Base-by-base conservation (phyloP, 306 rosid species). In the Betula pendula region DNA sequence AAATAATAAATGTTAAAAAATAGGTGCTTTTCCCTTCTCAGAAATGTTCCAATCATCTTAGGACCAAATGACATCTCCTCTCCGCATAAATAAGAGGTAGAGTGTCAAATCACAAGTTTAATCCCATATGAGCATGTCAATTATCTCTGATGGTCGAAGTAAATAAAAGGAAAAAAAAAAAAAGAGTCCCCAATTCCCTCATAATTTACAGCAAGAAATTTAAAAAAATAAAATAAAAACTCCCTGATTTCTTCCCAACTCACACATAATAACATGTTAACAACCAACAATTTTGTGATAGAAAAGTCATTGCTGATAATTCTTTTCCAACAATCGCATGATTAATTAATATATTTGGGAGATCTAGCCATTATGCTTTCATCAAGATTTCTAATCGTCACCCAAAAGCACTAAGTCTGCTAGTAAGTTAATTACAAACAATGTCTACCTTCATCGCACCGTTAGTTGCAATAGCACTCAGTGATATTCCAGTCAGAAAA, bases 391-490 rank as follows among this genome's bases (percentile, higher is more conserved):
- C 29, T 27, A 19, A 17, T 66, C 47, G 3, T 35, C 48, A 19
- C 70, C 70, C 70, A 38, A n/a, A 38, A n/a, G 70, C 17, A 38
- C n/a, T 35, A 38, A 19, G 70, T 19, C 17, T 35, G 29, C 29
- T 38, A 35, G 70, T 4, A 35, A 35, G 70, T 35, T 2, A 20
- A 38, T 65, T 38, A 10, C 52, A 66, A 25, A 74, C 7, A 76
- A 44, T 70, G 19, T 77, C 66, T 88, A 95, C 99, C 98, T 95
- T 95, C 99, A 95, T 95, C 73, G 99, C 99, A 82, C 99, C 99
- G 82, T 95, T 95, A 70, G 99, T 95, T 79, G 99, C 99, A 86
- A 95, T 95, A 60, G 99, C 99, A 82, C 99, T 95, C 76, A 95
- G 72, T 70, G 99, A 95, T 79, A 95, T 92, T 82, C 94, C 87